Conservation (phyloP, 352 stramenopile species). For the Pythium dissotocum region DNA sequence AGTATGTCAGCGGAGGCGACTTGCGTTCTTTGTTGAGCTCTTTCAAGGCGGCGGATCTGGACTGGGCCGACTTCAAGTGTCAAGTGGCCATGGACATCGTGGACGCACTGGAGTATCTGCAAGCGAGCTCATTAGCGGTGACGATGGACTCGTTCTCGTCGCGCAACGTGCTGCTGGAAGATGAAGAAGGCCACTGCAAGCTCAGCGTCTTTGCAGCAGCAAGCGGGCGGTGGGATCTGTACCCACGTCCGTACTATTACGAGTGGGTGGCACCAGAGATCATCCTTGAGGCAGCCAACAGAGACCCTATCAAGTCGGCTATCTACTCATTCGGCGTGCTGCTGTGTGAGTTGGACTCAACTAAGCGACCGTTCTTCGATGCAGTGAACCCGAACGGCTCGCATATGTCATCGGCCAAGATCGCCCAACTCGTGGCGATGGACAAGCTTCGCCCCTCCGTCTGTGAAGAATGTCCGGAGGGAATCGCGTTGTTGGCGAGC, state of each 20-base stretch:
- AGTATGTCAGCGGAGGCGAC: conserved; percentile 59
- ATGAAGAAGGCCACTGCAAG: conserved; percentile 40
- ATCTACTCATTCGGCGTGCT: conserved; percentile 41
- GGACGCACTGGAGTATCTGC: conserved; percentile 68
- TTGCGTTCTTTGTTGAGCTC: conserved; percentile 50
- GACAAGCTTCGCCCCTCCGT: conserved; percentile 64
- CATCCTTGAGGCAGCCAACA: conserved; percentile 5
- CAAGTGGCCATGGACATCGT: conserved; percentile 70
- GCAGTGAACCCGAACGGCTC: conserved; percentile 64
- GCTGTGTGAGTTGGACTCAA: conserved; percentile 69
- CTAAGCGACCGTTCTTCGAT: conserved; percentile 60
- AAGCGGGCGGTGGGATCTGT: conserved; percentile 44
- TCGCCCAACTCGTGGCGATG: conserved; percentile 63
- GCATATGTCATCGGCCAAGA: conserved; percentile 65
- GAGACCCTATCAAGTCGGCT: conserved; percentile 15
- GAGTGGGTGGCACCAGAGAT: conserved; percentile 38
- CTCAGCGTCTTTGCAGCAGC: conserved; percentile 70
- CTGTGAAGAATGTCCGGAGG: conserved; percentile 39
- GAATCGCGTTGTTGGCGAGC: conserved; percentile 47
- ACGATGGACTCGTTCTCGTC: conserved; percentile 61
- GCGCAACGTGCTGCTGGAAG: conserved; percentile 68
- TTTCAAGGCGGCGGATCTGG: conserved; percentile 20
- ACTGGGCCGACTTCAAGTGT: conserved; percentile 67
- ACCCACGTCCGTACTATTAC: conserved; percentile 7
- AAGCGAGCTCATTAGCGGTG: neutral